Percentiles rank a stretch among this genome's conserved stretches.
Conservation (phyloP, 2,329 filamentous ascomycete genomes). For the Sclerotinia minor region DNA sequence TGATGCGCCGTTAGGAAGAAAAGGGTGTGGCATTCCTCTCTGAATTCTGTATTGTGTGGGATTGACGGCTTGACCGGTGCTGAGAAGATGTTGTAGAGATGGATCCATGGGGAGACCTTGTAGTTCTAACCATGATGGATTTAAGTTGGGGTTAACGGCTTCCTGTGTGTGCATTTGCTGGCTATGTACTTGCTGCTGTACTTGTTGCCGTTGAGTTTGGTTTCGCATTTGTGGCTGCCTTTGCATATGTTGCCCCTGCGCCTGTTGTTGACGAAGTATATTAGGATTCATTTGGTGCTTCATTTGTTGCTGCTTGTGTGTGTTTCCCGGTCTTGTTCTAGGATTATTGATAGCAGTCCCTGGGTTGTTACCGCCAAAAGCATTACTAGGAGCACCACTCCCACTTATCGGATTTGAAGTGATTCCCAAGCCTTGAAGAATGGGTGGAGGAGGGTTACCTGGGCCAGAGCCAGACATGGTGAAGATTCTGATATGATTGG, state of each 20-base stretch:
- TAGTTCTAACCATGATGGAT: not conserved
- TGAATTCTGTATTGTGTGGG: not conserved
- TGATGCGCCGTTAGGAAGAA: not conserved
- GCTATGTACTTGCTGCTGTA: not conserved
- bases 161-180: not conserved
- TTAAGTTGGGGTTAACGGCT: not conserved
- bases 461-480: not conserved
- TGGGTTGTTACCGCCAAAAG: not conserved
- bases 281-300: not conserved
- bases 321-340: not conserved
- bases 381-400: not conserved
- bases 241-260: not conserved
- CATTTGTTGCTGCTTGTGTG: not conserved
- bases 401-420: not conserved
- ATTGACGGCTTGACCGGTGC: not conserved
- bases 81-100: not conserved
- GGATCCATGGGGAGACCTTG: not conserved
- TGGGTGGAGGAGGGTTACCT: too few species aligned
- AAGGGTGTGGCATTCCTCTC: not conserved
- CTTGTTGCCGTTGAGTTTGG: not conserved
- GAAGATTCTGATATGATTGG: not conserved
- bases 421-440: constrained; percentile 10
- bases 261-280: not conserved
- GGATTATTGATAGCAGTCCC: not conserved
- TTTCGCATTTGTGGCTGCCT: not conserved